Base-by-base conservation (phyloP, 2,329 filamentous ascomycete genomes). In the Neonectria punicea region DNA sequence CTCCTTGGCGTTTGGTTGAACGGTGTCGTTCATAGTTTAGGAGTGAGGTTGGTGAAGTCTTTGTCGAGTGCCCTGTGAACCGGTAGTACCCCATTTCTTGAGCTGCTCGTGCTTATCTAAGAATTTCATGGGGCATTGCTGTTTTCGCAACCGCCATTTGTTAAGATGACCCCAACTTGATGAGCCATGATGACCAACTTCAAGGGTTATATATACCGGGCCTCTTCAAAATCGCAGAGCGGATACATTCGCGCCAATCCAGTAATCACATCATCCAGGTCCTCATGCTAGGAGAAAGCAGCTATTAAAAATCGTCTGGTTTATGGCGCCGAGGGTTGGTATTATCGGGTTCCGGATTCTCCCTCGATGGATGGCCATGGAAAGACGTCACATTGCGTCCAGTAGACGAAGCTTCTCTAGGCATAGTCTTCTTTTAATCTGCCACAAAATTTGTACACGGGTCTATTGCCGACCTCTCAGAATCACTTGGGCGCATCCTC, bases 401-500 rank as follows among this genome's bases (percentile, higher is more conserved):
- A 3, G 20, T 28, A 22, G 16, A 30, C 30, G 18, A 6, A 14
- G 20, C 34, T 39, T 36, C 8, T 16, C 18, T 16, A 58, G 47
- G 47, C 22, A 57, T 61, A 3, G 44, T 36, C 56, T 65, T 58
- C 32, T 25, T 58, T 71, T 71, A 58, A 70, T 25, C 56, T 70
- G 49, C 30, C 58, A 67, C 62, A 43, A 61, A 72, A 72, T 72
- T 72, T 70, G 63, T 75, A 75, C 70, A 75, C 58, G 41, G 53
- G 62, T 66, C 63, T 49, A 60, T 67, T 58, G 65, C 50, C 44
- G 58, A 50, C 56, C 65, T 66, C 55, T 67, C 68, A 55, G 61
- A 62, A 63, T 69, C 70, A 74, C 59, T 77, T 74, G 68, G 77
- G 73, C 61, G 56, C 71, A 67, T 77, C 74, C 43, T 67, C 69